These are phyloP conservation scores for Paracoccidioides lutzii DNA, from an alignment of 2,329 filamentous ascomycete genomes.

Conservation along the genomic window DNA sequence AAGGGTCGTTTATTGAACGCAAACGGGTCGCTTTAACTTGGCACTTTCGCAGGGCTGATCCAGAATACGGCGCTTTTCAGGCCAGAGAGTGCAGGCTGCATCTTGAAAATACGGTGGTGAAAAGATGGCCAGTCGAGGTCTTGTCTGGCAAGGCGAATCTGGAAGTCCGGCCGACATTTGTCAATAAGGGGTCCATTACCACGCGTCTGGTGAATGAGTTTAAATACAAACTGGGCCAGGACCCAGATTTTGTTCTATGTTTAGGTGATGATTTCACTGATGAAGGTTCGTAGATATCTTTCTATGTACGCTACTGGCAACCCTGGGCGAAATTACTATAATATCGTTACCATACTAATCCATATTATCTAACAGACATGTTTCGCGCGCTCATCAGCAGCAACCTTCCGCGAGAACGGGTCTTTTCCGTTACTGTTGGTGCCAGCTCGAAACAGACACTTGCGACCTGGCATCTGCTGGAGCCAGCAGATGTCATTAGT, in stretches of 20 bases:
- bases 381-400: slow-evolving; percentile 63
- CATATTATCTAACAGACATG: slow-evolving; percentile 42
- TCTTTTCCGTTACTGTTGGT: slow-evolving; percentile 86
- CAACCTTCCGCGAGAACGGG: slow-evolving; percentile 47
- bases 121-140: slow-evolving; percentile 82
- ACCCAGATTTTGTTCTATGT: slow-evolving; percentile 78
- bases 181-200: slow-evolving; percentile 96
- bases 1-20: slow-evolving; percentile 82
- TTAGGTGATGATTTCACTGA: slow-evolving; percentile 94
- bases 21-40: slow-evolving; percentile 92
- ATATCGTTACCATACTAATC: slow-evolving; percentile 8
- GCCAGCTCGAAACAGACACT: slow-evolving; percentile 84
- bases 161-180: slow-evolving; percentile 89
- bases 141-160: slow-evolving; percentile 96
- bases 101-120: slow-evolving; percentile 61
- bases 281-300: slow-evolving; percentile 54
- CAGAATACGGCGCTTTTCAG: slow-evolving; percentile 69
- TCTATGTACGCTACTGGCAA: not conserved
- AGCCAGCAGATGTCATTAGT: slow-evolving; percentile 77
- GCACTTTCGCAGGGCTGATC: slow-evolving; percentile 90
- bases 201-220: slow-evolving; percentile 70
- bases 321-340: not conserved
- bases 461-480: slow-evolving; percentile 78
- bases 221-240: slow-evolving; percentile 38
- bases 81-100: slow-evolving; percentile 69